Conservation (phyloP, 1,284 basidiomycete species). For the Neotropicomus parvogracilis region DNA sequence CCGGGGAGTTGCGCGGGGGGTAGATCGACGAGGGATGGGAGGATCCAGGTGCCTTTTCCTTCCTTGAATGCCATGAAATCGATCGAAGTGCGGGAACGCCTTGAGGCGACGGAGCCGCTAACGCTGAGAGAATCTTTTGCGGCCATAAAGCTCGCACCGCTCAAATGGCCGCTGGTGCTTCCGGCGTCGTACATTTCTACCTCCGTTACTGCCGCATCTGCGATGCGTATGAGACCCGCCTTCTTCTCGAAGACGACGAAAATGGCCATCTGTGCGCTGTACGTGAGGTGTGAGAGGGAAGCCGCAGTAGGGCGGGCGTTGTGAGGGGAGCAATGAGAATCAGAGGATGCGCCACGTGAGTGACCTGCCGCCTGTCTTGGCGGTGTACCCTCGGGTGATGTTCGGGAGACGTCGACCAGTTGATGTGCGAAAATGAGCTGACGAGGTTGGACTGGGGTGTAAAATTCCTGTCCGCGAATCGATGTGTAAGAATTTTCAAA, state of each 20-base stretch:
- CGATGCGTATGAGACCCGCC: constrained; percentile 70
- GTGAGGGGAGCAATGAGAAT: constrained; percentile 16
- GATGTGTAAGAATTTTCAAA: not conserved
- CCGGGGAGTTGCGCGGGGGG: constrained; percentile 33
- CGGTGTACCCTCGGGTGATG: constrained; percentile 40
- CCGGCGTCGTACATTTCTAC: constrained; percentile 60
- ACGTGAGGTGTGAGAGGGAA: constrained; percentile 38
- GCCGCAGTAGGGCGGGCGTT: constrained; percentile 20
- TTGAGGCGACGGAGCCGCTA: constrained; percentile 20
- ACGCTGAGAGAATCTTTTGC: constrained; percentile 25
- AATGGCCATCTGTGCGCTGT: constrained; percentile 66
- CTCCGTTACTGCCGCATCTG: constrained; percentile 75
- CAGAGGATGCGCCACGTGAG: constrained; percentile 24
- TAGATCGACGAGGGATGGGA: constrained; percentile 49
- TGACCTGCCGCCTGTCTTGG: constrained; percentile 29
- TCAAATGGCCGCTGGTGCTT: constrained; percentile 26
- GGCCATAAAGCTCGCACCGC: constrained; percentile 22
- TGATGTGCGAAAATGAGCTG: constrained; percentile 68
- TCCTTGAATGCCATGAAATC: constrained; percentile 47
- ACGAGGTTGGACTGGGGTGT: constrained; percentile 64
- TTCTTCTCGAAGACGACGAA: constrained; percentile 83
- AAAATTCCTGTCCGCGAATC: constrained; percentile 61
- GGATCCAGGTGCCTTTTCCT: constrained; percentile 51
- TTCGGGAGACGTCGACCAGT: constrained; percentile 50
- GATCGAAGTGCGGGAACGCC: constrained; percentile 52